These are phyloP conservation scores for Neurospora hispaniola DNA, from an alignment of 495 filamentous ascomycete species.

Conservation along the genomic window DNA sequence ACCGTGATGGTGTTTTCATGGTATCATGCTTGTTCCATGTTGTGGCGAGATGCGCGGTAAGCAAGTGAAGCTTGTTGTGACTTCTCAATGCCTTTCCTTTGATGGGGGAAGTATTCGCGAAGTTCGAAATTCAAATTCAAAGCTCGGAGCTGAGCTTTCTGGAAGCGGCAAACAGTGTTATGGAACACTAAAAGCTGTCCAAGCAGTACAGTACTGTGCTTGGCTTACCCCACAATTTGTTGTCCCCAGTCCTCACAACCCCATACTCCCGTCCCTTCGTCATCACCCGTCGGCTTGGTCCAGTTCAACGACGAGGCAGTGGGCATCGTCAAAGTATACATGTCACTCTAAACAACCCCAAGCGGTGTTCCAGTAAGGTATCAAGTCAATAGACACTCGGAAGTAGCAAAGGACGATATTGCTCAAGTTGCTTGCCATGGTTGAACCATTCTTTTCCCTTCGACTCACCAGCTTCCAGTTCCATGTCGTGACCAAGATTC, in stretches of 20 bases:
- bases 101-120: background rate
- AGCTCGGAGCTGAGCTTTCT: background rate
- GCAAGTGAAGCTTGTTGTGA: background rate
- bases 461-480: background rate
- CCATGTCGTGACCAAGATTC: background rate
- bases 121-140: background rate
- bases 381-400: background rate
- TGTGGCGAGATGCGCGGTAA: background rate
- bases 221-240: background rate
- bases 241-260: background rate
- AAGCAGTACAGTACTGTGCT: background rate
- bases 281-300: background rate
- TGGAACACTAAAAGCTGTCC: background rate
- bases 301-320: background rate
- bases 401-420: background rate
- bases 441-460: background rate
- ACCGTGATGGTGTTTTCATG: conserved; percentile 1
- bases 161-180: background rate
- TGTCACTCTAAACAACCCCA: too few species aligned
- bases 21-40: conserved; percentile 11
- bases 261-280: background rate
- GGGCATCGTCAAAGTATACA: background rate
- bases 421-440: too few species aligned
- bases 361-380: background rate
- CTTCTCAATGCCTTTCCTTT: background rate